Evolutionary conservation across 805 yeast species (phyloP), one percentile per base, ranked within the genome.

Genomic region (Metschnikowia borealis): DNA sequence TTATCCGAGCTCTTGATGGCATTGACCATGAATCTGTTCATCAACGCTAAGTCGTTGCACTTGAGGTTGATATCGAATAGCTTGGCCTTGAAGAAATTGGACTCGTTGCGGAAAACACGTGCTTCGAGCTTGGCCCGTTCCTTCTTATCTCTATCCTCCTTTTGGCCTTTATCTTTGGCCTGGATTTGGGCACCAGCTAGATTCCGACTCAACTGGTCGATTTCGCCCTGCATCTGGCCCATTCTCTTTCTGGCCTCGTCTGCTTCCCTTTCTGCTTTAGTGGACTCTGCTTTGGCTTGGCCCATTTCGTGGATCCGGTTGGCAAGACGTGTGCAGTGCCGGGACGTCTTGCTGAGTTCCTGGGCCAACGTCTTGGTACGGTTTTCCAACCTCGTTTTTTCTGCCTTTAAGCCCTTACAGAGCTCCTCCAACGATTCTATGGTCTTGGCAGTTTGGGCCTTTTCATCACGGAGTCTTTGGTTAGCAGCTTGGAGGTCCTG

Each of bases 11-110:
- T 65, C 44, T 59, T 61, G 35, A 69, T 60, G 17, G 71, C 57
- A 17, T 62, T 56, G 43, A 64, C 60, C 26, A 66, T 63, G 53
- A 60, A 70, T 2, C 62, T 51, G 52, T 73, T 67, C 71, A 71
- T 68, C 46, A 64, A 44, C 42, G 63, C 61, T 46, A 73, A 59
- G 52, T 71, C 74, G 44, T 69, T 67, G 43, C 66, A 61, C 44
- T 58, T 63, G 48, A 67, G 41, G 44, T 70, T 66, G 47, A 73
- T 61, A 50, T 80, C 82, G 42, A 73, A 72, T 43, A 79, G 64
- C 56, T 74, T 78, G 47, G 81, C 74, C 55, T 67, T 73, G 61
- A 73, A 77, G 49, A 76, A 70, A 33, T 73, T 73, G 53, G 72
- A 63, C 59, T 79, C 80, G 44, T 68, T 67, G 41, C 71, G 70